Evolutionary conservation across 306 rosid species (phyloP).

Genomic region (Cucumis hystrix): DNA sequence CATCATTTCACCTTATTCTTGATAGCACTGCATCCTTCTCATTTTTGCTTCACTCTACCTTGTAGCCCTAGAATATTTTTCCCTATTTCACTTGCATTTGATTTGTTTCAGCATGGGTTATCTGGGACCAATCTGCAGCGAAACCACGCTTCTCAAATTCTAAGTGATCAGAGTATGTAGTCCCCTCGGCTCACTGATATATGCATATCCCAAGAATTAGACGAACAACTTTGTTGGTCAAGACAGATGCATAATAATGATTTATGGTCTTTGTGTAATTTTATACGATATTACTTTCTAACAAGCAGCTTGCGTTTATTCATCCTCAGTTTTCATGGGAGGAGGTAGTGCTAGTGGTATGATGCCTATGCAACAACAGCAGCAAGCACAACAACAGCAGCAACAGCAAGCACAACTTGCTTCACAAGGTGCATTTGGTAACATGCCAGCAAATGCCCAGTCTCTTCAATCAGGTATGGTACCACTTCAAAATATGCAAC

Average conservation of each 20-base stretch:
- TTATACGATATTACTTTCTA: background rate
- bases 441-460: slow-evolving; percentile 61
- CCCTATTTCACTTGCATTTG: background rate
- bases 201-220: background rate
- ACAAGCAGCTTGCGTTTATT: slow-evolving; percentile 1
- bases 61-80: background rate
- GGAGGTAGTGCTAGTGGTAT: slow-evolving; percentile 53
- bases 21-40: no score
- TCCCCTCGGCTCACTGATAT: background rate
- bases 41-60: no score
- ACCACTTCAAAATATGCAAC: slow-evolving; percentile 52
- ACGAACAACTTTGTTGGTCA: background rate
- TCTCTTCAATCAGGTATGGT: slow-evolving; percentile 68
- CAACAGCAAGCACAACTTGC: slow-evolving; percentile 29
- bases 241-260: background rate
- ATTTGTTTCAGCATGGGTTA: slow-evolving; percentile 37
- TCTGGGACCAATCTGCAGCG: slow-evolving; percentile 80
- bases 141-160: slow-evolving; percentile 63
- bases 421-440: slow-evolving; percentile 66
- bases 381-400: slow-evolving; percentile 18
- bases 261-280: background rate
- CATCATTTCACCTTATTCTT: no score
- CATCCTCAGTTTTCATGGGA: slow-evolving; percentile 86
- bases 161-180: slow-evolving; percentile 72
- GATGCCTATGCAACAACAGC: slow-evolving; percentile 43